Evolutionary conservation across 805 yeast genomes (phyloP), one percentile per base, ranked within the genome.

Genomic region (Maudiozyma bulderi): DNA sequence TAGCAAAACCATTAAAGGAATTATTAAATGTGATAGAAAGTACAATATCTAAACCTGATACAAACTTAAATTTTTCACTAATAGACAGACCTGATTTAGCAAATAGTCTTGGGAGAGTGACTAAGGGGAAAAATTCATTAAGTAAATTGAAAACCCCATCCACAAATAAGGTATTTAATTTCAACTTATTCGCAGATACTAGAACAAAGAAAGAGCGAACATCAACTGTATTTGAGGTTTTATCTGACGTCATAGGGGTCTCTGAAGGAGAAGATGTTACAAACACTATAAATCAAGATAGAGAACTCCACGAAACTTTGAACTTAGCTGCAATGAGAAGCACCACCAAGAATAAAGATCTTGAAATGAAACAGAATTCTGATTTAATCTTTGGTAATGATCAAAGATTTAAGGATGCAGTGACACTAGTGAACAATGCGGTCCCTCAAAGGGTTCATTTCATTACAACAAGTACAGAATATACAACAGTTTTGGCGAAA

Each of bases 371-470:
- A 29, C 45, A 50, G 34, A 60, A 62, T 43, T 56, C 60, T 6
- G 79, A 77, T 52, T 65, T 84, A 10, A 80, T 90, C 0, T 91
- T 88, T 60, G 79, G 82, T 13, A 75, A 77, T 41, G 98, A 91
- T 62, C 69, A 95, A 43, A 70, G 97, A 44, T 85, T 84, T 59
- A 80, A 77, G 56, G 95, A 90, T 57, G 82, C 85, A 10, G 77
- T 90, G 0, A 76, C 78, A 33, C 64, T 89, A 14, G 63, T 91
- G 35, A 90, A 52, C 6, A 57, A 56, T 43, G 51, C 56, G 26
- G 52, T 52, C 32, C 60, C 61, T 8, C 62, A 57, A 31, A 54
- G 48, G 9, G 45, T 62, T 8, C 57, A 57, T 10, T 50, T 54
- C 35, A 55, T 58, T 9, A 65, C 75, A 1, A 62, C 70, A 2